These are phyloP conservation scores for Veloboletus limbatus DNA, from an alignment of 1,284 basidiomycete species.

Conservation along the genomic window DNA sequence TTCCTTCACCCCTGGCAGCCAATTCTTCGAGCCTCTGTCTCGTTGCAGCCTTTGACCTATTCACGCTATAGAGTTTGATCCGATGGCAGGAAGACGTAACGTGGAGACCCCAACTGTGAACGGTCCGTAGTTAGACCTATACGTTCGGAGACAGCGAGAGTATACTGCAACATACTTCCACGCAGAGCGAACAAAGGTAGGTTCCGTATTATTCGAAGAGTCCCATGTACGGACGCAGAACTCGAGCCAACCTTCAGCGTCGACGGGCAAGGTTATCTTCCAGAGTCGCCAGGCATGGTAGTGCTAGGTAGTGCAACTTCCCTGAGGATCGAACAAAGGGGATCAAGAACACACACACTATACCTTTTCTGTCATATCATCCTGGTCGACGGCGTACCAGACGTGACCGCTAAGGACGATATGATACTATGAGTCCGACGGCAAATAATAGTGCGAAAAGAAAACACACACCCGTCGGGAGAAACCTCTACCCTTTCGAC, in stretches of 20 bases:
- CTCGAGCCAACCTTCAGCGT: conserved; percentile 57
- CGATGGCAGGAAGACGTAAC: conserved; percentile 55
- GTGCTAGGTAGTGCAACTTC: conserved; percentile 33
- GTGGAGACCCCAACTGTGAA: conserved; percentile 50
- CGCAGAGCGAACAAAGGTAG: conserved; percentile 52
- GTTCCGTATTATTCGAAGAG: conserved; percentile 56
- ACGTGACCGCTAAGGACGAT: conserved; percentile 12
- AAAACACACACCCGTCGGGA: conserved; percentile 43
- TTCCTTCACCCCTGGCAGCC: conserved; percentile 35
- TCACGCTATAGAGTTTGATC: conserved; percentile 55
- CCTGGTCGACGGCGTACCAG: conserved; percentile 20
- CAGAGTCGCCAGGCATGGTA: conserved; percentile 57
- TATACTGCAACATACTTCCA: conserved; percentile 44
- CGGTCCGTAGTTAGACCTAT: not conserved
- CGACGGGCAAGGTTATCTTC: conserved; percentile 50
- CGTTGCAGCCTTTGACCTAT: conserved; percentile 42
- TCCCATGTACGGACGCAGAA: conserved; percentile 60
- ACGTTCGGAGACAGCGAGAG: not conserved
- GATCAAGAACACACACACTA: not conserved
- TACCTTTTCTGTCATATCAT: conserved; percentile 18
- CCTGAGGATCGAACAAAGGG: not conserved
- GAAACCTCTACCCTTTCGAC: conserved; percentile 56
- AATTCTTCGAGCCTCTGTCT: conserved; percentile 41
- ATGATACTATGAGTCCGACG: not conserved
- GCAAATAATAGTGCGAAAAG: not conserved